These are phyloP conservation scores for Glycine soja DNA, from an alignment of 306 rosid genomes.

Conservation along the genomic window DNA sequence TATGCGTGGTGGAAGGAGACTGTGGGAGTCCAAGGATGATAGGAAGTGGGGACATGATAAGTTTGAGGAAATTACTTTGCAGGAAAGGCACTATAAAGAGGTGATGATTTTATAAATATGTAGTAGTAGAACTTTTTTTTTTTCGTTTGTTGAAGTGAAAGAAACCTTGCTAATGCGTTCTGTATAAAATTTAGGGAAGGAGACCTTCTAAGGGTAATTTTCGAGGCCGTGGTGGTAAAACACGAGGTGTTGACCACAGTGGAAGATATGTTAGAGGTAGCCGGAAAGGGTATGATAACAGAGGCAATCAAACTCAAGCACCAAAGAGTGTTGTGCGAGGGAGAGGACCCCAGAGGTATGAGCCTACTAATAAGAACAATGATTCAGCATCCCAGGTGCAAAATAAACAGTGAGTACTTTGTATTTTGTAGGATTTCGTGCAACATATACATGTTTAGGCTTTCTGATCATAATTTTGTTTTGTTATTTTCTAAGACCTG, in stretches of 20 bases:
- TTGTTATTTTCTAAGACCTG: conserved; percentile 54
- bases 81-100: conserved; percentile 77
- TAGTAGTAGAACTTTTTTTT: neutral
- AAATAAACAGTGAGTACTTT: conserved; percentile 74
- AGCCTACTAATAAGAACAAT: conserved; percentile 61
- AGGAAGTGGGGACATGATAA: conserved; percentile 96
- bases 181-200: conserved; percentile 60
- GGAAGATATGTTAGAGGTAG: conserved; percentile 62
- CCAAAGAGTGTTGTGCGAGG: conserved; percentile 70
- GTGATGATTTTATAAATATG: conserved; percentile 45
- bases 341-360: conserved; percentile 81
- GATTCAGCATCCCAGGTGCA: conserved; percentile 52
- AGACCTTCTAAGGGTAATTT: conserved; percentile 62
- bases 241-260: conserved; percentile 58
- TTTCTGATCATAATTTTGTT: conserved; percentile 36
- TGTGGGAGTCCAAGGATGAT: conserved; percentile 97
- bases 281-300: conserved; percentile 58
- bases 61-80: conserved; percentile 78
- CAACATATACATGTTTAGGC: neutral
- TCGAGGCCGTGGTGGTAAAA: conserved; percentile 76
- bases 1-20: conserved; percentile 79
- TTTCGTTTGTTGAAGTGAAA: neutral
- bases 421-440: neutral
- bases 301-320: conserved; percentile 61
- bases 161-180: conserved; percentile 28